These are phyloP conservation scores for Gynostemma pentaphyllum DNA, from an alignment of 306 rosid genomes.

Conservation along the genomic window DNA sequence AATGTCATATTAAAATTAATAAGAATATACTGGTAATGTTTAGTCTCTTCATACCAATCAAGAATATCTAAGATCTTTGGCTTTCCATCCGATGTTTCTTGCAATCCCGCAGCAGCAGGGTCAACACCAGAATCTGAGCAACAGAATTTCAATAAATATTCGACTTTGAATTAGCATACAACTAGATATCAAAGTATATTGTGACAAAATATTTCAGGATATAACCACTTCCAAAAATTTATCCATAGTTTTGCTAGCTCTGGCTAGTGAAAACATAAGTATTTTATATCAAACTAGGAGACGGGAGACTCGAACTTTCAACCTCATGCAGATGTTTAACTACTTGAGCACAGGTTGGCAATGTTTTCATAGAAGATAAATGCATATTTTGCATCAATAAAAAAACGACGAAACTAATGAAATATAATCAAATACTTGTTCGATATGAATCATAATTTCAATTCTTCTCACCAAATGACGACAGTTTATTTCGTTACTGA, in stretches of 20 bases:
- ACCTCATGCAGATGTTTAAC: too few relatives aligned
- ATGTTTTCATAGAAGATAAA: too few relatives aligned
- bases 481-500: too few relatives aligned
- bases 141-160: conserved; percentile 15
- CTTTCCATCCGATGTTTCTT: conserved; percentile 90
- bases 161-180: conserved; percentile 8
- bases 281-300: too few relatives aligned
- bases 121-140: conserved; percentile 84
- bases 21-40: not conserved
- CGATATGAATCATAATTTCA: too few relatives aligned
- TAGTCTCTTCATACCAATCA: conserved; percentile 47
- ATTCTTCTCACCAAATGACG: too few relatives aligned
- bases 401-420: too few relatives aligned
- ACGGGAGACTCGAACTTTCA: too few relatives aligned
- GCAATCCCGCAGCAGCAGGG: conserved; percentile 93
- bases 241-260: not conserved
- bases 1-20: conserved; percentile 4
- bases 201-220: not conserved
- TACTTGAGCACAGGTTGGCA: too few relatives aligned
- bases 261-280: not conserved
- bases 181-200: not conserved
- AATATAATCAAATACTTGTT: too few relatives aligned
- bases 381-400: too few relatives aligned
- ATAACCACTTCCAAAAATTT: not conserved
- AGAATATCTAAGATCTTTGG: conserved; percentile 75